phyloP scores from a whole-genome alignment of 495 filamentous ascomycete species.

The Penicillium simplicissimum region DNA sequence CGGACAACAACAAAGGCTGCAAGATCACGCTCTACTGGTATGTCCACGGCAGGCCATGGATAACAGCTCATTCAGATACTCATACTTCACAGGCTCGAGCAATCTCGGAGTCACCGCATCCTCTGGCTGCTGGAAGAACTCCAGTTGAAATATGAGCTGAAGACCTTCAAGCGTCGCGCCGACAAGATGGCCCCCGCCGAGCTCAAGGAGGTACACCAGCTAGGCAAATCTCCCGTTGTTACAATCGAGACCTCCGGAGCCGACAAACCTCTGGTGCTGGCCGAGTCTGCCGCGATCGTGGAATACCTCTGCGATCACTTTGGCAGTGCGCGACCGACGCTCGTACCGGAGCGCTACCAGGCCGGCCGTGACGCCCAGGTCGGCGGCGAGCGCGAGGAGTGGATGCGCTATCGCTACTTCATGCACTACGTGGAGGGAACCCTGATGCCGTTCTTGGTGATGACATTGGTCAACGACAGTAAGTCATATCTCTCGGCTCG shows the following conservation, averaged over 20 bases:
- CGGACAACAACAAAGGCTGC: constrained; percentile 44
- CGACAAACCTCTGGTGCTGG: constrained; percentile 63
- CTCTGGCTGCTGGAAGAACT: constrained; percentile 90
- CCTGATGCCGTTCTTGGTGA: constrained; percentile 69
- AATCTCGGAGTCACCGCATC: constrained; percentile 74
- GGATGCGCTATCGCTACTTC: constrained; percentile 73
- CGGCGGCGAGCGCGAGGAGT: constrained; percentile 72
- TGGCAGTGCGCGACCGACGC: constrained; percentile 36
- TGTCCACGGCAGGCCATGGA: constrained; percentile 6
- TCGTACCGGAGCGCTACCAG: constrained; percentile 65
- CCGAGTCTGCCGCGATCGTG: constrained; percentile 76
- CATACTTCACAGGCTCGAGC: constrained; percentile 34
- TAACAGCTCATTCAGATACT: not conserved
- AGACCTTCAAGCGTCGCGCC: constrained; percentile 66
- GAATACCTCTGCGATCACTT: constrained; percentile 84
- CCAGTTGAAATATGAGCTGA: constrained; percentile 72
- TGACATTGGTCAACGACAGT: constrained; percentile 59
- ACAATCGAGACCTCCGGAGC: constrained; percentile 51
- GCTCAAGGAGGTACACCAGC: constrained; percentile 74
- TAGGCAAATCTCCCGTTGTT: constrained; percentile 82
- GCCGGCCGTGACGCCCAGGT: constrained; percentile 49
- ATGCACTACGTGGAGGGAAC: constrained; percentile 84
- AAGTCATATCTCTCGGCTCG: constrained; percentile 28
- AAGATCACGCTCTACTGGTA: constrained; percentile 80
- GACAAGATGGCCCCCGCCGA: constrained; percentile 67